Evolutionary conservation across 805 yeast species (phyloP).

Genomic region (Yamadazyma endophytica): DNA sequence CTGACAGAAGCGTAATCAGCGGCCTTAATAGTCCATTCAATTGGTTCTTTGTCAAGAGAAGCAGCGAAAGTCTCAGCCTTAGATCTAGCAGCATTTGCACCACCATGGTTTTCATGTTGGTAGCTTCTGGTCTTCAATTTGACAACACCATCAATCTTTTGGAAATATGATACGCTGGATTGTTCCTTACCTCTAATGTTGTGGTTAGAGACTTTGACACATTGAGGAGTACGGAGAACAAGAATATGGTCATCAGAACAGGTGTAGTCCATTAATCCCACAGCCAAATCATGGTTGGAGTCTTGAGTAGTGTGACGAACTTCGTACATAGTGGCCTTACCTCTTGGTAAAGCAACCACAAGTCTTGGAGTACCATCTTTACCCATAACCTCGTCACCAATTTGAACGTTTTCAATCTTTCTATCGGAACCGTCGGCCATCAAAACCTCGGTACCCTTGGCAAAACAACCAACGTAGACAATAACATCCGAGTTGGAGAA

Average conservation of each 20-base stretch:
- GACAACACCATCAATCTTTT: slow-evolving; percentile 12
- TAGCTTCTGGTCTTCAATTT: slow-evolving; percentile 16
- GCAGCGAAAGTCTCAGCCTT: slow-evolving; percentile 18
- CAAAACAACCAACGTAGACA: slow-evolving; percentile 73
- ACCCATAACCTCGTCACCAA: slow-evolving; percentile 41
- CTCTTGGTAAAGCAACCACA: slow-evolving; percentile 40
- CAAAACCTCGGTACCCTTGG: slow-evolving; percentile 38
- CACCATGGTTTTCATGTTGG: slow-evolving; percentile 14
- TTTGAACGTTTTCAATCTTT: slow-evolving; percentile 27
- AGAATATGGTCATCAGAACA: slow-evolving; percentile 38
- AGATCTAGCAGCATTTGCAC: slow-evolving; percentile 15
- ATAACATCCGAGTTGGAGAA: slow-evolving; percentile 96
- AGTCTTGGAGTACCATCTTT: slow-evolving; percentile 37
- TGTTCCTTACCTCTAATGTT: slow-evolving; percentile 10
- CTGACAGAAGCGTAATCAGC: slow-evolving; percentile 26
- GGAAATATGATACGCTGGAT: slow-evolving; percentile 20
- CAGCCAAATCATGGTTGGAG: slow-evolving; percentile 5
- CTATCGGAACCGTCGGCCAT: slow-evolving; percentile 40
- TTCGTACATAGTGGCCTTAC: slow-evolving; percentile 38
- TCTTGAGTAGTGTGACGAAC: slow-evolving; percentile 25
- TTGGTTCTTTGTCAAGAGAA: slow-evolving; percentile 9
- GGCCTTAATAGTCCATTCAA: slow-evolving; percentile 40
- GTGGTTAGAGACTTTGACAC: slow-evolving; percentile 10
- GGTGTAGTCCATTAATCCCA: slow-evolving; percentile 17
- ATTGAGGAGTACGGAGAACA: slow-evolving; percentile 33